phyloP scores from a whole-genome alignment of 345 rosid genomes.

The Garcia nutans region DNA sequence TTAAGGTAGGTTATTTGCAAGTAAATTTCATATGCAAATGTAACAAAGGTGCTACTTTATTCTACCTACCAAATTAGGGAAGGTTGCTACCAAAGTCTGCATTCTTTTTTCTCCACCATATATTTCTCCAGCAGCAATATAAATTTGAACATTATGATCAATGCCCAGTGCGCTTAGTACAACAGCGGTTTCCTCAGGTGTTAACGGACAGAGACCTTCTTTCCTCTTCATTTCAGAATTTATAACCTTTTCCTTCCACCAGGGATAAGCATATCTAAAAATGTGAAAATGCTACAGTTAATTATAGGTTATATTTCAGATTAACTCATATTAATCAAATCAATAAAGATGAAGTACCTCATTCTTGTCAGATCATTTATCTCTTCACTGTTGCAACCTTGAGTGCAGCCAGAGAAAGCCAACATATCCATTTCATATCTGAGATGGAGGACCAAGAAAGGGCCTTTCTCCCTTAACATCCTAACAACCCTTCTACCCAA shows the following conservation, averaged over 20 bases:
- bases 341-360: conserved; percentile 48
- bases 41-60: not conserved
- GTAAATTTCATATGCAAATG: not conserved
- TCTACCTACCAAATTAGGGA: conserved; percentile 77
- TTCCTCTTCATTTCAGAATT: conserved; percentile 77
- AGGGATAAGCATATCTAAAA: conserved; percentile 75
- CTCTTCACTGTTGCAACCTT: conserved; percentile 76
- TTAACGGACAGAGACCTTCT: conserved; percentile 89
- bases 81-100: conserved; percentile 54
- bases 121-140: conserved; percentile 96
- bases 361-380: conserved; percentile 79
- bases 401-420: conserved; percentile 95
- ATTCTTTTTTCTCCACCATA: conserved; percentile 82
- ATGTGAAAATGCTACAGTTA: conserved; percentile 9
- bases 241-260: conserved; percentile 87
- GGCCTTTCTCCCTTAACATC: conserved; percentile 78
- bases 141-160: conserved; percentile 73
- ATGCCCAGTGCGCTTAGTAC: conserved; percentile 68
- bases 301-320: not conserved
- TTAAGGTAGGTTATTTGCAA: not conserved
- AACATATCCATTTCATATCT: conserved; percentile 99
- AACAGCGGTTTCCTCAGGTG: conserved; percentile 97
- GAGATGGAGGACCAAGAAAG: conserved; percentile 86
- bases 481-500: conserved; percentile 67
- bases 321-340: not conserved